These are phyloP conservation scores for Trypanosoma congolense DNA, from an alignment of 208 protist genomes.

Conservation along the genomic window DNA sequence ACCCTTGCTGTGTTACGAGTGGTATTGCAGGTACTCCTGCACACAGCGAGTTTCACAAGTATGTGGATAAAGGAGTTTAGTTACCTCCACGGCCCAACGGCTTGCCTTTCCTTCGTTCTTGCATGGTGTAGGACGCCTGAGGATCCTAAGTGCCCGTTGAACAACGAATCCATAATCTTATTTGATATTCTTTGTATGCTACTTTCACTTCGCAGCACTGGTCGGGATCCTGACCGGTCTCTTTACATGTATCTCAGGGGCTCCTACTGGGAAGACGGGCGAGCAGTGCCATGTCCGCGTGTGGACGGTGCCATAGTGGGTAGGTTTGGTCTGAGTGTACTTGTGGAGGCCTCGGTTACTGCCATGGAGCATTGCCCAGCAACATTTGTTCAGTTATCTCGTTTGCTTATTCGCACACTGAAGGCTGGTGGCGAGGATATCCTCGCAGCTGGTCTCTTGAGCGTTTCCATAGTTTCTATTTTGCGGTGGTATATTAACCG, in stretches of 20 bases:
- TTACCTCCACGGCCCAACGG: conserved; percentile 7
- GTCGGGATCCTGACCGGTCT: conserved; percentile 1
- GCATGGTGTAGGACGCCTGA: conserved; percentile 12
- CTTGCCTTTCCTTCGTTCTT: conserved; percentile 15
- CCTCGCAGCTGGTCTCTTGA: conserved; percentile 11
- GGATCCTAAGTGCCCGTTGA: conserved; percentile 4
- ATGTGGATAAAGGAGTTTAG: conserved; percentile 25
- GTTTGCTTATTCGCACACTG: conserved; percentile 11
- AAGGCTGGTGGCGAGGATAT: conserved; percentile 10
- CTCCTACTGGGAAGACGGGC: conserved; percentile 8
- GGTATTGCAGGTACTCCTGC: conserved; percentile 21
- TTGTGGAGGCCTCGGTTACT: conserved; percentile 7
- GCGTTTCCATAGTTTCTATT: conserved; percentile 10
- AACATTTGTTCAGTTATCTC: conserved; percentile 12
- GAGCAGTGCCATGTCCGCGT: conserved; percentile 2
- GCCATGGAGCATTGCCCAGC: conserved; percentile 6
- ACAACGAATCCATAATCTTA: conserved; percentile 4
- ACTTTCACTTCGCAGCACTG: conserved; percentile 18
- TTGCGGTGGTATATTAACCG: conserved; percentile 3
- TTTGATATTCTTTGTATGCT: conserved; percentile 31
- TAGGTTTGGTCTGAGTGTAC: conserved; percentile 13
- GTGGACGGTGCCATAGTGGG: conserved; percentile 9
- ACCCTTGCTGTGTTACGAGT: conserved; percentile 13
- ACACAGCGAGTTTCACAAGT: conserved; percentile 20
- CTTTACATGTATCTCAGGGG: conserved; percentile 21